A percentile compares a stretch with the other conserved stretches of the same genome.
phyloP scores from a whole-genome alignment of 2,329 filamentous ascomycete genomes.

The Botryotinia narcissicola region DNA sequence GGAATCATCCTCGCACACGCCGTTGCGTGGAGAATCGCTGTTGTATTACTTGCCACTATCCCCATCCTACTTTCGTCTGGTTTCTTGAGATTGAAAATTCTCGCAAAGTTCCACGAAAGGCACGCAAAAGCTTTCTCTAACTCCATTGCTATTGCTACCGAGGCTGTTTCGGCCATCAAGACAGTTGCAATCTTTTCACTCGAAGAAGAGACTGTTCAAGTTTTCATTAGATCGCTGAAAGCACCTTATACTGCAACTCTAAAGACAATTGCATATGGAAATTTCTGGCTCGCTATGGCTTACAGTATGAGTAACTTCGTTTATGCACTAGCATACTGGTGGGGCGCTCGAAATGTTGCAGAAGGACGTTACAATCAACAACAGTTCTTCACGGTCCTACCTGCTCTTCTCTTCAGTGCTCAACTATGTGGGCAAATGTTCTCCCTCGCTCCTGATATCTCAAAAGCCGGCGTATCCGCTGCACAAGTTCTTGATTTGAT shows the following conservation, averaged over 20 bases:
- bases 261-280: constrained; percentile 39
- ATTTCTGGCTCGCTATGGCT: constrained; percentile 57
- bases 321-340: constrained; percentile 77
- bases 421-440: constrained; percentile 74
- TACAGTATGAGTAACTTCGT: constrained; percentile 63
- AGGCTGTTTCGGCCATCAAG: constrained; percentile 63
- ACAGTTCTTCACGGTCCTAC: constrained; percentile 71
- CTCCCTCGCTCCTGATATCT: constrained; percentile 69
- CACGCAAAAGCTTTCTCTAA: constrained; percentile 10
- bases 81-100: constrained; percentile 6
- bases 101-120: constrained; percentile 6
- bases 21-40: constrained; percentile 71
- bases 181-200: constrained; percentile 58
- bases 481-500: constrained; percentile 55
- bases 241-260: constrained; percentile 55
- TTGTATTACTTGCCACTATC: constrained; percentile 68
- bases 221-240: constrained; percentile 53
- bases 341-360: constrained; percentile 69
- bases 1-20: constrained; percentile 68
- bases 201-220: constrained; percentile 51
- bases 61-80: constrained; percentile 6
- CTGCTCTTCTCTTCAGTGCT: constrained; percentile 68
- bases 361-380: constrained; percentile 61
- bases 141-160: constrained; percentile 33
- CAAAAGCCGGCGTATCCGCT: constrained; percentile 60